phyloP scores from a whole-genome alignment of 768 basidiomycete genomes.

The Mycena venus region DNA sequence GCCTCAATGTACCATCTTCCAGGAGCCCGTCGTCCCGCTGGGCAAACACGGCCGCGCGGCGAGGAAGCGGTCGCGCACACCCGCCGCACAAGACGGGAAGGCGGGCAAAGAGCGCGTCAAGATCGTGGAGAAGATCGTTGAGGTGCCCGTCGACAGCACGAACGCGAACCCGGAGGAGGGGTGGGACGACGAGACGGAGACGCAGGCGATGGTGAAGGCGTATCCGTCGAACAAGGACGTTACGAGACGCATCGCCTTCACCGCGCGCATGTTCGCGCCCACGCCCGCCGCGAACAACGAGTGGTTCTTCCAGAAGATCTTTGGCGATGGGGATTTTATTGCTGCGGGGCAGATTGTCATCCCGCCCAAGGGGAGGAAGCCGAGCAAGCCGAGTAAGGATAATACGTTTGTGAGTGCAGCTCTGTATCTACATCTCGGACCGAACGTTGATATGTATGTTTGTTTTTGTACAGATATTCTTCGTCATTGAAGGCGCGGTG shows the following conservation, averaged over 20 bases:
- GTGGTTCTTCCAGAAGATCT: constrained; percentile 93
- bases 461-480: constrained; percentile 66
- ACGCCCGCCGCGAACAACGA: constrained; percentile 69
- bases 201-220: constrained; percentile 76
- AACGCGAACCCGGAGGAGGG: constrained; percentile 74
- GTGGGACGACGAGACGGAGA: constrained; percentile 86
- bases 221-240: constrained; percentile 73
- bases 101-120: background rate
- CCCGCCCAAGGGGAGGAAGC: constrained; percentile 85
- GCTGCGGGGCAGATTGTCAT: constrained; percentile 91
- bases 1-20: too few species aligned
- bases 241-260: constrained; percentile 83
- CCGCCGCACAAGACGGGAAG: background rate
- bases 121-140: constrained; percentile 37
- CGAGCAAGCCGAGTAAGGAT: constrained; percentile 90
- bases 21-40: constrained; percentile 31
- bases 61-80: background rate
- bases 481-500: constrained; percentile 90
- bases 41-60: constrained; percentile 41
- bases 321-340: constrained; percentile 91
- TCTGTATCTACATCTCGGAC: too few species aligned
- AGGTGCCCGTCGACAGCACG: constrained; percentile 38
- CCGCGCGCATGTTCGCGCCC: constrained; percentile 76
- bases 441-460: too few species aligned
- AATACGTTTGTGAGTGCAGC: constrained; percentile 88